Base-by-base conservation (phyloP, 768 basidiomycete genomes). In the Tremella fuciformis region DNA sequence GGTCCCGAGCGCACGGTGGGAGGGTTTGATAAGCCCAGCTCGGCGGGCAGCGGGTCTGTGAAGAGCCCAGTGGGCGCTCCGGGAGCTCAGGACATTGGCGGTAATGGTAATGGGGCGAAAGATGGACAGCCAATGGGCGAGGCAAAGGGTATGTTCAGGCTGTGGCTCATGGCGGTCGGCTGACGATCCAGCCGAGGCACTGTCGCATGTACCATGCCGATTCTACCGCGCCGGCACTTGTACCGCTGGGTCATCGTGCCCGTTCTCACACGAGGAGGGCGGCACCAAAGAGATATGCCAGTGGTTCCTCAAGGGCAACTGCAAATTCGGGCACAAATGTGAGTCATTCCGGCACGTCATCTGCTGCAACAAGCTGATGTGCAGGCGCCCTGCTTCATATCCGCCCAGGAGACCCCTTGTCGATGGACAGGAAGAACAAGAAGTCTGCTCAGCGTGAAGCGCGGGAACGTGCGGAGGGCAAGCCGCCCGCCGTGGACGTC, bases 391-490 rank as follows among this genome's bases (percentile, higher is more conserved):
- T 98, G 39, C 92, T 92, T 0, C 94, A 98, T 74, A 82, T 99
- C 54, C 82, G 92, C 8, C 94, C 94, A 0, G 94, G 93, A 8
- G 91, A 98, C 79, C 86, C 83, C 71, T 88, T 93, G 85, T 83
- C 87, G 7, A 93, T 94, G 89, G 94, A 98, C 72, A 81, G 92
- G 67, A 94, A 96, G 83, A 97, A 98, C 80, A 97, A 97, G 67
- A 76, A 76, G n/a, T 76, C 69, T 0, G 74, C 75, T 0, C 78
- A 78, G 53, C 65, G 64, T 21, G 67, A 67, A 67, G 58, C 58
- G 38, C 63, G 58, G 46, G 67, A 54, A 54, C 53, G 58, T 25
- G 62, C 55, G n/a, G 61, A 65, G 21, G 37, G 56, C 57, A 41
- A 53, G 37, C 37, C 38, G 40, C 53, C 47, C 46, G 18, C 47